Base-by-base conservation (phyloP, 305 asterid genomes). In the Solanum chacoense region DNA sequence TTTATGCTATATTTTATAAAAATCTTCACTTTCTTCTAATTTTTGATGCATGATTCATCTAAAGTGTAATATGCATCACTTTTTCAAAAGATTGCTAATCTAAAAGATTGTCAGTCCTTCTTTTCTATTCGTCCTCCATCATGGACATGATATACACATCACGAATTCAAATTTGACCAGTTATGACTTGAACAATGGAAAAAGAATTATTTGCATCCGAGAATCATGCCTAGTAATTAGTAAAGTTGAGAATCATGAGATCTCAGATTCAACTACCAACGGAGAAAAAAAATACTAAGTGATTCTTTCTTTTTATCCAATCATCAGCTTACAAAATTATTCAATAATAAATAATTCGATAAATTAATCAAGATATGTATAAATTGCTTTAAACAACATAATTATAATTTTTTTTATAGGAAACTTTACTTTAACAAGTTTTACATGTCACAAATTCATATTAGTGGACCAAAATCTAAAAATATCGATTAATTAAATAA, bases 261-360 rank as follows among this genome's bases (percentile, higher is more conserved):
- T 59, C 6, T 20, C 26, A 59, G 1, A 7, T 55, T 55, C n/a
- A 55, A 55, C n/a, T 55, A 55, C 2, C n/a, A 55, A 55, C 11
- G 0, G 0, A 16, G 10, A 18, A 55, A 55, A 50, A 42, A 55
- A 50, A 50, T 20, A 8, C 26, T 59, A 20, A 0, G 12, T 20
- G 26, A 59, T 59, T 59, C 26, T 59, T 59, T 59, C 26, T 59
- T 20, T 59, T 59, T 59, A 0, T 59, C 26, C 11, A 20, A 20
- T 0, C 69, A 59, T 59, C 2, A 59, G 1, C 26, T 59, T 20
- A 20, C 11, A 20, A 59, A 59, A 59, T 59, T 8, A 59, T 59
- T 22, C 0, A 0, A 22, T 6, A 28, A 26, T 11, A 69, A 11
- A 11, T 69, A 26, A 26, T 6, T 0, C 8, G 1, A n/a, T 0